Conservation (phyloP, 176 grass and related monocot genomes). For the Phragmites australis region DNA sequence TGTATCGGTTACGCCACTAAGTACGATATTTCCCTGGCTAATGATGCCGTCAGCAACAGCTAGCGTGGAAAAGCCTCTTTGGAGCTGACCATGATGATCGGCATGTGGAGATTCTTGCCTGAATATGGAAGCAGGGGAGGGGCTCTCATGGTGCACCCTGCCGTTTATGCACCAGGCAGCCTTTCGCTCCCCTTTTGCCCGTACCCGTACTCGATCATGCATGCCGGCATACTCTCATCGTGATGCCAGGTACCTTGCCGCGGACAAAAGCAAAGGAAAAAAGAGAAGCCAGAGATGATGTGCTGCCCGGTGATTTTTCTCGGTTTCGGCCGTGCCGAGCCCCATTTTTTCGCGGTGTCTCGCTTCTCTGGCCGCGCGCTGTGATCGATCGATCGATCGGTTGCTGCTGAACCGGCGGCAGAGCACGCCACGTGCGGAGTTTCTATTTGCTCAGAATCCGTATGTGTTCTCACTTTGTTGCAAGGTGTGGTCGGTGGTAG, state of each 20-base stretch:
- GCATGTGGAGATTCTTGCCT: slow-evolving; percentile 28
- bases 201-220: not conserved
- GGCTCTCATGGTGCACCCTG: not conserved
- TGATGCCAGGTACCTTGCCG: not conserved
- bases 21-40: not conserved
- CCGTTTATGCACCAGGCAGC: slow-evolving; percentile 11
- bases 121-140: slow-evolving; percentile 7
- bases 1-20: not conserved
- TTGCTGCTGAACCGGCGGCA: not conserved
- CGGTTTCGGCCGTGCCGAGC: not conserved
- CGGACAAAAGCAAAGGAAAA: not conserved
- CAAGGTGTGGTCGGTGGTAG: not conserved
- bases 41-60: not conserved
- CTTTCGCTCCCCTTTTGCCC: not conserved
- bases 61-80: not conserved
- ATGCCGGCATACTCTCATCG: not conserved
- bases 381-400: not conserved
- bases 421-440: not conserved
- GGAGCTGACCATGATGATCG: not conserved
- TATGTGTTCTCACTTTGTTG: not conserved
- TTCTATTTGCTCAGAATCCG: not conserved
- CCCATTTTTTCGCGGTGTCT: not conserved
- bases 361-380: not conserved
- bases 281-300: not conserved
- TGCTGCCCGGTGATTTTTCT: not conserved